A percentile compares a stretch with the other conserved stretches of the same genome.
Conservation (phyloP, 108 stramenopile species). For the Cylindrotheca closterium region DNA sequence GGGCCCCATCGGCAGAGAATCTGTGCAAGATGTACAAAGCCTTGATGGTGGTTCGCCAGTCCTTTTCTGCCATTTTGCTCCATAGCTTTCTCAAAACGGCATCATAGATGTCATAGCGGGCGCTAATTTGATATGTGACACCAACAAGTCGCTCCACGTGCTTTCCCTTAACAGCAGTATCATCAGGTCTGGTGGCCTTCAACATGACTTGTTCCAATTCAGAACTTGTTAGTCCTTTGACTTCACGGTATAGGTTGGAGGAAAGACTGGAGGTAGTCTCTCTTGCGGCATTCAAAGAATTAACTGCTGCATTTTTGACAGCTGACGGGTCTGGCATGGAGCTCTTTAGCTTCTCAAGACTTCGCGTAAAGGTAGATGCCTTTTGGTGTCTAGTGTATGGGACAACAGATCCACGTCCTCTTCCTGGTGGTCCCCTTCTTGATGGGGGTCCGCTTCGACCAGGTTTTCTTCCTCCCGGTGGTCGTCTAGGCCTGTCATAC, state of each 20-base stretch:
- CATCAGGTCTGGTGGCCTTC: slow-evolving; percentile 86
- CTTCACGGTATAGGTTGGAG: slow-evolving; percentile 76
- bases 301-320: slow-evolving; percentile 55
- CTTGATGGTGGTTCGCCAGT: slow-evolving; percentile 85
- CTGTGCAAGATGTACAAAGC: slow-evolving; percentile 87
- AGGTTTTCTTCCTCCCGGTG: slow-evolving; percentile 12
- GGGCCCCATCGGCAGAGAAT: slow-evolving; percentile 83
- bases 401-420: slow-evolving; percentile 46
- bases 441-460: slow-evolving; percentile 34
- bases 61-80: slow-evolving; percentile 91
- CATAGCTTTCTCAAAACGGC: slow-evolving; percentile 88
- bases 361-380: slow-evolving; percentile 70
- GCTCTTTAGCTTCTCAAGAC: slow-evolving; percentile 65
- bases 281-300: slow-evolving; percentile 54
- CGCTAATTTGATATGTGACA: slow-evolving; percentile 89
- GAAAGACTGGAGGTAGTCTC: slow-evolving; percentile 67
- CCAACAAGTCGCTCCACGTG: slow-evolving; percentile 88
- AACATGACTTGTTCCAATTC: slow-evolving; percentile 92
- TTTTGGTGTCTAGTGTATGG: slow-evolving; percentile 45
- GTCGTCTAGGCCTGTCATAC: slow-evolving; percentile 22
- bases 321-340: slow-evolving; percentile 67
- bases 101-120: slow-evolving; percentile 88
- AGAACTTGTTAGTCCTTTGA: slow-evolving; percentile 81
- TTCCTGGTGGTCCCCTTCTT: slow-evolving; percentile 13
- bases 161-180: slow-evolving; percentile 86